These are phyloP conservation scores for Closterium sp. DNA, from an alignment of 139 green algal genomes.

Conservation along the genomic window DNA sequence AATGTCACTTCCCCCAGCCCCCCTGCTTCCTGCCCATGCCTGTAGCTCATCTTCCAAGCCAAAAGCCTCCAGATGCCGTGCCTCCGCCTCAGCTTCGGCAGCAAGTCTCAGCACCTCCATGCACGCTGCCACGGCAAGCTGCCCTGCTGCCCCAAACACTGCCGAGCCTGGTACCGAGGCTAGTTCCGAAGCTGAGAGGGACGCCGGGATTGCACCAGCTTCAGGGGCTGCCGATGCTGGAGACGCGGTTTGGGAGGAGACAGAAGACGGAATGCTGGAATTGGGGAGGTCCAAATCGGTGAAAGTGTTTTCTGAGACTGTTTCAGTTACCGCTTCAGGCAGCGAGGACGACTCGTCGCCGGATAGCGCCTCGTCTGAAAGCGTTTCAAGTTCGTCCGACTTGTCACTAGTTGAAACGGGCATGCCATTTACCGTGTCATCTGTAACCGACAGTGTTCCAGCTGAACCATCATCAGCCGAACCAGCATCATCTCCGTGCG, in stretches of 20 bases:
- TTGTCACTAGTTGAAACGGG: neutral
- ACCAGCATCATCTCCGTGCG: neutral
- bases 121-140: neutral
- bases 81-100: neutral
- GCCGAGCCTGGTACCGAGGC: neutral
- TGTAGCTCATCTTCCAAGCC: neutral
- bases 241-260: no score
- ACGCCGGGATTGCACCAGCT: no score
- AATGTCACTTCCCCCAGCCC: no score
- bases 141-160: neutral
- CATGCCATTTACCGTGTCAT: neutral
- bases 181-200: neutral
- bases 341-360: neutral
- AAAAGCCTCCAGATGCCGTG: neutral
- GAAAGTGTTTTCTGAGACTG: neutral
- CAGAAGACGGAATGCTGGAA: neutral
- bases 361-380: neutral
- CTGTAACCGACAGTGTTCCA: neutral
- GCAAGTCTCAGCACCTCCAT: neutral
- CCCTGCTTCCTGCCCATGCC: neutral
- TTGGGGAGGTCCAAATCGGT: neutral
- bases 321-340: neutral
- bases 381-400: neutral
- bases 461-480: neutral
- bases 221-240: no score